Conservation (phyloP, 2,329 filamentous ascomycete species). For the Ascochyta clinopodiicola region DNA sequence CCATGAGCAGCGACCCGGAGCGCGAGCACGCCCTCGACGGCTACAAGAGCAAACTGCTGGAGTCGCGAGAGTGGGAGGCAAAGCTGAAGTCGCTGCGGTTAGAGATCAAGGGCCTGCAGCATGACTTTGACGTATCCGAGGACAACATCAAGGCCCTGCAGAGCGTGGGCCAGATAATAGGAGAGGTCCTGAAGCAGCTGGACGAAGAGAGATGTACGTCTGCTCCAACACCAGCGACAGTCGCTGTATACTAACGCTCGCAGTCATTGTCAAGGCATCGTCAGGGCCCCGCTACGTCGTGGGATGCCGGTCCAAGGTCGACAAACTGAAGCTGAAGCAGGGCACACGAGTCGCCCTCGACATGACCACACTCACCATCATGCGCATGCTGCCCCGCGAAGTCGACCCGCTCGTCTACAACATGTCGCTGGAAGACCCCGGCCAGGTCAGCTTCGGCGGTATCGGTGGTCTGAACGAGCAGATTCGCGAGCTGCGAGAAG, state of each 20-base stretch:
- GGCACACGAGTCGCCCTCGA: conserved; percentile 96
- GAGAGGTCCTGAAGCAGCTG: conserved; percentile 97
- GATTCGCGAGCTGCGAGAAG: conserved; percentile 94
- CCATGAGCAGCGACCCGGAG: conserved; percentile 56
- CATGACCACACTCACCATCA: conserved; percentile 99
- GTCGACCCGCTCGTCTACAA: conserved; percentile 99
- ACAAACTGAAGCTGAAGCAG: conserved; percentile 96
- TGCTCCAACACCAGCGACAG: not conserved
- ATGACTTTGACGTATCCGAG: conserved; percentile 95
- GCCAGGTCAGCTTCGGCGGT: conserved; percentile 95
- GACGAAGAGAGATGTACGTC: conserved; percentile 96
- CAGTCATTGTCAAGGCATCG: conserved; percentile 98
- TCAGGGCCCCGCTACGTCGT: conserved; percentile 97
- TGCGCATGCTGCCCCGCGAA: conserved; percentile 98
- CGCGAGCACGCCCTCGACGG: conserved; percentile 59
- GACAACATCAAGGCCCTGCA: conserved; percentile 99
- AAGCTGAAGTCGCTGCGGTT: conserved; percentile 93
- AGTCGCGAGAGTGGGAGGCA: conserved; percentile 97
- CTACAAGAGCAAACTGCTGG: conserved; percentile 68
- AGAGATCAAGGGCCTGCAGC: conserved; percentile 94
- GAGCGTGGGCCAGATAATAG: conserved; percentile 98
- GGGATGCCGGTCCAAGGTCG: conserved; percentile 96
- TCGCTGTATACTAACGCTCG: conserved; percentile 15
- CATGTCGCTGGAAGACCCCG: conserved; percentile 98
- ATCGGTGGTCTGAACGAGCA: conserved; percentile 98